phyloP scores from a whole-genome alignment of 768 basidiomycete species.

The Boletus pseudo-olivaceus region DNA sequence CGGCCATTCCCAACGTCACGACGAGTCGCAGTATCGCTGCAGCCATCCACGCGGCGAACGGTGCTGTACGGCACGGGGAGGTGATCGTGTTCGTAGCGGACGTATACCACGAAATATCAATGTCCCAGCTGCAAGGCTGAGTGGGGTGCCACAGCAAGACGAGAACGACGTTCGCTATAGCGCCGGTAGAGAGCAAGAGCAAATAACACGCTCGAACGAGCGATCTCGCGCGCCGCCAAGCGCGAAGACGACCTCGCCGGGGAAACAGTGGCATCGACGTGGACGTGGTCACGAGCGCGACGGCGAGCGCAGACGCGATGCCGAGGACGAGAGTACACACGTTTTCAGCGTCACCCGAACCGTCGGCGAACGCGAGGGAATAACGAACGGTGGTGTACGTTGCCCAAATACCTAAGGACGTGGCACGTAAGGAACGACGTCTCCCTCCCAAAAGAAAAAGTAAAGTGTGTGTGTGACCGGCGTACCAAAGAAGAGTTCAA shows the following conservation, averaged over 20 bases:
- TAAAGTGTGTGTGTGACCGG: too few relatives aligned
- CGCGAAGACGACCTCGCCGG: constrained; percentile 15
- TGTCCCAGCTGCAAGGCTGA: constrained; percentile 56
- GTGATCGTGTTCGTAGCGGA: constrained; percentile 23
- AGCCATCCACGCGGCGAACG: constrained; percentile 53
- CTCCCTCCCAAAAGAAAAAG: constrained; percentile 3
- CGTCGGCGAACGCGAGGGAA: constrained; percentile 53
- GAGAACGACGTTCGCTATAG: constrained; percentile 54
- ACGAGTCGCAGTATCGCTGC: constrained; percentile 51
- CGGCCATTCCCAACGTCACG: constrained; percentile 50
- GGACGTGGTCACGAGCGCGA: constrained; percentile 33
- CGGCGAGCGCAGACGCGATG: constrained; percentile 19
- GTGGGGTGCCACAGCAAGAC: constrained; percentile 51
- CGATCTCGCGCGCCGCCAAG: constrained; percentile 12
- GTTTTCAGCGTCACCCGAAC: constrained; percentile 40
- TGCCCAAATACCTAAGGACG: constrained; percentile 50
- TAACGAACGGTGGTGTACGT: constrained; percentile 64
- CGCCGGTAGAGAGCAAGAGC: constrained; percentile 47
- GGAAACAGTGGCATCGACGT: constrained; percentile 38
- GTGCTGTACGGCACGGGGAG: constrained; percentile 12
- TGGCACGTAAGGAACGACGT: not conserved
- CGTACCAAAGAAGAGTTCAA: constrained; percentile 39
- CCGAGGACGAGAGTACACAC: constrained; percentile 31
- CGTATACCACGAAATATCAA: constrained; percentile 65
- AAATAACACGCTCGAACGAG: constrained; percentile 43